Base-by-base conservation (phyloP, 352 stramenopile species). In the Pythium rhizo-oryzae region DNA sequence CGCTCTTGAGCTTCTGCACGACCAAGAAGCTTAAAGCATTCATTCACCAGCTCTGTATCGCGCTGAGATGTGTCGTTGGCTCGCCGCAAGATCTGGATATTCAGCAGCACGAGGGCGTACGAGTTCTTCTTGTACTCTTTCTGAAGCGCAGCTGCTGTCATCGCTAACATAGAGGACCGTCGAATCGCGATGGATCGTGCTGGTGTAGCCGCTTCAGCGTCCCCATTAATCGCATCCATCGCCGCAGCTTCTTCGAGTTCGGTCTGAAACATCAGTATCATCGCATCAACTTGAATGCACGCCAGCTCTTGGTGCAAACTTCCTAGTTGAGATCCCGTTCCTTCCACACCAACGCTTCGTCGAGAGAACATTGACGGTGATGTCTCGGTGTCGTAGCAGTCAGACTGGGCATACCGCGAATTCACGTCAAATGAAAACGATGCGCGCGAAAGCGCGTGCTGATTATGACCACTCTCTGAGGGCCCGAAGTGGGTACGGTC, bases 261-360 rank as follows among this genome's bases (percentile, higher is more conserved):
- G 50, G 78, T 41, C 30, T 85, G 72, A 37, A 87, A 92, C 9
- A 89, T 52, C 25, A 87, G 28, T 9, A 90, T 60, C 6, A 76
- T 33, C 24, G 87, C 57, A 47, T 93, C 84, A 0, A 76, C 73
- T 70, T 93, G 80, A 7, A 85, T 44, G 37, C 84, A 90, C 19
- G 64, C 76, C n/a, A 91, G 59, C 28, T 91, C 81, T 59, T 91
- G 78, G n/a, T 75, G 54, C 1, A 83, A 13, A 12, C 72, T 57
- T 19, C 82, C 84, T 24, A 86, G 78, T 49, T 90, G 81, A 4
- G 81, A 85, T 0, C 84, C 81, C 15, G 82, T 87, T 11, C 81
- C 81, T 28, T 72, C 41, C 33, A 93, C 74, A 8, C 82, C 78
- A 19, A 91, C 74, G 6, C 18, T 15, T 19, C 80, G 65, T 39